Evolutionary conservation across 352 stramenopile species (phyloP), one percentile per base, ranked within the genome.

Genomic region (Phytophthora kernoviae): DNA sequence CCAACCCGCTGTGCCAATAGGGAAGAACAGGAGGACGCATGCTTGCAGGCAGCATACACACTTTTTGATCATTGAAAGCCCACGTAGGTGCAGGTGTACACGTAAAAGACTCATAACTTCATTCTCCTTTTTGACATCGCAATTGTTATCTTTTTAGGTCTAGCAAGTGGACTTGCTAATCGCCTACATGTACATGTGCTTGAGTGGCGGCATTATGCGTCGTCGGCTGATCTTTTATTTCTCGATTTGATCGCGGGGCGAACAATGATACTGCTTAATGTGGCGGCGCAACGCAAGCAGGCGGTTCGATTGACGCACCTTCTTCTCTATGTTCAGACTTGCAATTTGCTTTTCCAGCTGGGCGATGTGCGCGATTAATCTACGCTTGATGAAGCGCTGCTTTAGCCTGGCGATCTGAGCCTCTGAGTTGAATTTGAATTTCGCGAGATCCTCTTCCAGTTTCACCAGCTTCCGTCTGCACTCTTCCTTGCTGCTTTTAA

Each of bases 1-100:
- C 72, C 10, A 89, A 91, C 33, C 77, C 77, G 33, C 73, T 89
- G 34, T 87, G 79, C 59, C 49, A 79, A 56, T 81, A 81, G 26
- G 17, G 8, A 7, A 36, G 1, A 18, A 20, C 15, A 27, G 22
- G 5, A 37, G 30, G 17, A 22, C 37, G 17, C 5, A 63, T 30
- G 24, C 24, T 30, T 24, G 18, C 39, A 44, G 9, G 46, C 8
- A 50, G 26, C 34, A 48, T 32, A 34, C 12, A 39, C 33, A 39
- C 18, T 50, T 72, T 67, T 60, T 67, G 58, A 68, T 58, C 27
- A 37, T 33, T 26, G 37, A 40, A 33, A 33, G 40, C 48, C 43
- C 44, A 58, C 45, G 52, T 65, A 53, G 49, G 56, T 32, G 36
- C 58, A 57, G 24, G 53, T 69, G 64, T 62, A 73, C 52, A 61